Evolutionary conservation across 1,284 basidiomycete species (phyloP).

Genomic region (Puccinia triticina): DNA sequence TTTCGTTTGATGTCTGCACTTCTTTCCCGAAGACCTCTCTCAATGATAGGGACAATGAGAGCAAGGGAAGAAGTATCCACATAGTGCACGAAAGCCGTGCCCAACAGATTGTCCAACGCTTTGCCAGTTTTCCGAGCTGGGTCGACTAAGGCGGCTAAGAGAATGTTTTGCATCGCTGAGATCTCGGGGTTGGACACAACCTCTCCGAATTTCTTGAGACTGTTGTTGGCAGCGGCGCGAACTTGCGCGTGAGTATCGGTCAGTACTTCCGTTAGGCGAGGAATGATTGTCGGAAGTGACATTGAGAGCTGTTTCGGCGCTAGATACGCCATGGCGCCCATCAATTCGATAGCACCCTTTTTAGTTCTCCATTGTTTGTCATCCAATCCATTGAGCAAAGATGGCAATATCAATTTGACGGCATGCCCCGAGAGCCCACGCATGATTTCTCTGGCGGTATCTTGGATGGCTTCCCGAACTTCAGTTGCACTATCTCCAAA

Average conservation of each 20-base stretch:
- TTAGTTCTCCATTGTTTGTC: constrained; percentile 70
- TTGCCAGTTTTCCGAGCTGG: constrained; percentile 82
- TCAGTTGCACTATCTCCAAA: constrained; percentile 90
- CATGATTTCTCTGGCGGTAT: constrained; percentile 94
- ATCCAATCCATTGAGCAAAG: constrained; percentile 84
- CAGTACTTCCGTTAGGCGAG: constrained; percentile 87
- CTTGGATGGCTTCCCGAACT: constrained; percentile 91
- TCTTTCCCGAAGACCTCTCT: constrained; percentile 87
- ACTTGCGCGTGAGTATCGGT: constrained; percentile 98
- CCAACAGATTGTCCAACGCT: constrained; percentile 80
- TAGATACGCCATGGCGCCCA: constrained; percentile 99
- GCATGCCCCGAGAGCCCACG: constrained; percentile 72
- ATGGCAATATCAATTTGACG: constrained; percentile 91
- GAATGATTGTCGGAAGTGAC: constrained; percentile 94
- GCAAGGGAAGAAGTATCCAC: constrained; percentile 98
- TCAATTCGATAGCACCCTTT: constrained; percentile 55
- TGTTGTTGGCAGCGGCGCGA: constrained; percentile 86
- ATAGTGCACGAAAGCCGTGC: constrained; percentile 96
- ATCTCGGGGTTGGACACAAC: constrained; percentile 69
- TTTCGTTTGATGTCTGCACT: constrained; percentile 93
- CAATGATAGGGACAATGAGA: constrained; percentile 90
- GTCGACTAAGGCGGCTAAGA: constrained; percentile 95
- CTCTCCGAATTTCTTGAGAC: constrained; percentile 95
- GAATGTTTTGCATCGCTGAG: constrained; percentile 83
- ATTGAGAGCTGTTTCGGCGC: constrained; percentile 92